phyloP scores from a whole-genome alignment of 192 early-diverging fungal genomes.

The Podila epigama region DNA sequence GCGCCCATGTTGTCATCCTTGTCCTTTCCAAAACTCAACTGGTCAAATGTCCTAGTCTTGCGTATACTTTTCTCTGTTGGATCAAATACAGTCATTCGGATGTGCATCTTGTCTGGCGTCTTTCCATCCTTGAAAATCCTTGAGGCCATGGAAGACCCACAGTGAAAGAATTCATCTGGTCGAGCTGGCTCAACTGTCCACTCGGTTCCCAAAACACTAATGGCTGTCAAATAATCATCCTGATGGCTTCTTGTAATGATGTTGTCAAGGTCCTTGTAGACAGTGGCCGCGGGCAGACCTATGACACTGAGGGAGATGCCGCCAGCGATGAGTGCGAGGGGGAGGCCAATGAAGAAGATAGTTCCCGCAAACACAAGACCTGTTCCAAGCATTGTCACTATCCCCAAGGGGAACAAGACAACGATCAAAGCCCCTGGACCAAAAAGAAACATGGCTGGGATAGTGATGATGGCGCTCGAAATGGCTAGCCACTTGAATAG shows the following conservation, averaged over 20 bases:
- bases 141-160: no score
- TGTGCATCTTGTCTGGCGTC: conserved; percentile 14
- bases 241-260: conserved; percentile 17
- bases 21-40: neutral
- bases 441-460: conserved; percentile 19
- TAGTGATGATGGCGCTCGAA: conserved; percentile 20
- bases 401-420: conserved; percentile 4
- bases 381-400: conserved; percentile 10
- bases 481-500: conserved; percentile 26
- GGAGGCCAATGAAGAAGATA: conserved; percentile 10
- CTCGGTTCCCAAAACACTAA: conserved; percentile 11
- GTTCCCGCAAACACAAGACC: conserved; percentile 23
- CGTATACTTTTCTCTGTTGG: conserved; percentile 17
- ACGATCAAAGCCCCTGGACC: conserved; percentile 9
- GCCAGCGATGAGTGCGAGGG: conserved; percentile 12
- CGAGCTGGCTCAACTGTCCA: conserved; percentile 23
- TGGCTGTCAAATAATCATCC: conserved; percentile 2
- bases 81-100: conserved; percentile 37
- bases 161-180: conserved; percentile 32
- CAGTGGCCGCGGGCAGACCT: conserved; percentile 13
- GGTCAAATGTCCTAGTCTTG: conserved; percentile 11
- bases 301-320: conserved; percentile 8
- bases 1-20: neutral
- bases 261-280: conserved; percentile 22
- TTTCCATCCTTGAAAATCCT: conserved; percentile 10